These are phyloP conservation scores for Tulasnella sp. DNA, from an alignment of 768 basidiomycete species.

Conservation along the genomic window DNA sequence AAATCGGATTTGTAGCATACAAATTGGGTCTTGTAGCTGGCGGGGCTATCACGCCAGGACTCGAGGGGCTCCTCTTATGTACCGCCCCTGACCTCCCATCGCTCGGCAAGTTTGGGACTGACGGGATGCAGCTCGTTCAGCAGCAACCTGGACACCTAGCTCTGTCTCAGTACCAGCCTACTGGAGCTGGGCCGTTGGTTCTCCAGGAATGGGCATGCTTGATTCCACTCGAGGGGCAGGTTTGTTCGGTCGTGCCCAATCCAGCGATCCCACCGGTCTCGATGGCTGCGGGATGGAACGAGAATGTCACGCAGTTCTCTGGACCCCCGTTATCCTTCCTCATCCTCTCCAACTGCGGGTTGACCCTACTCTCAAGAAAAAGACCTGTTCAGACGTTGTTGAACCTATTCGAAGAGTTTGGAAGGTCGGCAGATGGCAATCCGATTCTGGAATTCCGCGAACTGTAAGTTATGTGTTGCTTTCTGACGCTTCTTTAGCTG, in stretches of 20 bases:
- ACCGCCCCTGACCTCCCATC: conserved; percentile 74
- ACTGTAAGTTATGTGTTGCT: conserved; percentile 52
- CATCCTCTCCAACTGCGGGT: conserved; percentile 82
- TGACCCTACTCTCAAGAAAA: conserved; percentile 78
- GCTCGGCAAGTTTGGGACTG: conserved; percentile 51
- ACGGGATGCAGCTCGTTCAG: conserved; percentile 39
- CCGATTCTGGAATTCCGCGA: conserved; percentile 84
- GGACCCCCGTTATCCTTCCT: conserved; percentile 78
- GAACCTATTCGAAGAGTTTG: conserved; percentile 71
- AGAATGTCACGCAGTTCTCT: conserved; percentile 80
- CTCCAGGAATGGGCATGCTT: conserved; percentile 78
- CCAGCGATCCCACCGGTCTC: conserved; percentile 53
- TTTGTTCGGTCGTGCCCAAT: conserved; percentile 66
- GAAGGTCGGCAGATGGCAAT: conserved; percentile 62
- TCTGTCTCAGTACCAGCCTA: conserved; percentile 19
- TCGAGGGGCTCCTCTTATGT: conserved; percentile 71
- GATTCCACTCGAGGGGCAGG: conserved; percentile 77
- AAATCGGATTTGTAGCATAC: conserved; percentile 27
- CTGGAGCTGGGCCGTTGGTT: conserved; percentile 48
- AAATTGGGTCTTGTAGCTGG: conserved; percentile 17
- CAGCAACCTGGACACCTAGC: background rate
- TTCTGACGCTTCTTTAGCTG: background rate
- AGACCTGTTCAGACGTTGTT: conserved; percentile 83
- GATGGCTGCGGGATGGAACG: conserved; percentile 51
- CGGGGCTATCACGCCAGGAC: conserved; percentile 53